Base-by-base conservation (phyloP, 2,329 filamentous ascomycete species). In the Aspergillus aculeatinus region DNA sequence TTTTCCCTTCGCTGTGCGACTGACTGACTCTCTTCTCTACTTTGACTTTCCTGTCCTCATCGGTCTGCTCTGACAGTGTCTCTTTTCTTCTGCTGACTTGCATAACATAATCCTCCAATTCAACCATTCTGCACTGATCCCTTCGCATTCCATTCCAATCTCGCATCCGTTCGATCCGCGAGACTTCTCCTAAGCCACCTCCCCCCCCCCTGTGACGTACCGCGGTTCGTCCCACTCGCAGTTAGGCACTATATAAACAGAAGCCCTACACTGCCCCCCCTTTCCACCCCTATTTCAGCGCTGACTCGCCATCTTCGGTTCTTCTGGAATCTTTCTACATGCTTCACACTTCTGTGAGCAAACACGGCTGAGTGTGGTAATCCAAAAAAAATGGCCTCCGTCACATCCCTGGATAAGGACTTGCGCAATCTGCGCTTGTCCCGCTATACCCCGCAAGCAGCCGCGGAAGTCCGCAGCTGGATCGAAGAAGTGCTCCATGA, bases 401-500 rank as follows among this genome's bases (percentile, higher is more conserved):
- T 98, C 33, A 86, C 91, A 65, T 96, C 92, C 64, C 82, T 99
- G 62, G 95, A 98, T 79, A 94, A 94, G 77, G 95, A 99, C 81
- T 84, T 99, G 87, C 91, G 91, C 83, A 92, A 88, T 76, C 78
- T 98, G 84, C 93, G 95, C 77, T 83, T 96, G 70, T 91, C 93
- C 62, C 91, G 94, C 79, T 98, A 96, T 79, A 98, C 94, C 1
- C 92, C 92, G 23, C 87, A 89, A 68, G 93, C 93, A 47, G 93
- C 92, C 55, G 91, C 91, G 68, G 93, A 98, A 80, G 89, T 87
- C 21, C 87, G 88, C 51, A 77, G 81, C 65, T 99, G 95, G 92
- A 93, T 99, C 65, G 92, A 97, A 76, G 84, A 87, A 44, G 83
- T 87, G 1, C 79, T 99, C 35, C 90, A 89, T 63, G 89, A 93